Base-by-base conservation (phyloP, 495 filamentous ascomycete genomes). In the Pyrenopolyporus hunteri region DNA sequence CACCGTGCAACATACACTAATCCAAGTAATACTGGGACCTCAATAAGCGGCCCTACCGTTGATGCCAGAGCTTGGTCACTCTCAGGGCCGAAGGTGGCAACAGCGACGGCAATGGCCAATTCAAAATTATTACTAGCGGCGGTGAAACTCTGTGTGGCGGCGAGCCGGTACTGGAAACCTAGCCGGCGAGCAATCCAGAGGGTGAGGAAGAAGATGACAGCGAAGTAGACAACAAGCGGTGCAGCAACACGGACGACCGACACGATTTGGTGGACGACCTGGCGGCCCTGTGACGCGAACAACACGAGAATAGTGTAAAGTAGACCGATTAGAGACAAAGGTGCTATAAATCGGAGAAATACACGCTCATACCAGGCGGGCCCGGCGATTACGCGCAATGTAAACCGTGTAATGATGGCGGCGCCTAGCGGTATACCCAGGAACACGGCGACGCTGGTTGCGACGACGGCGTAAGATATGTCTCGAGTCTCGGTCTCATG, bases 121-220 rank as follows among this genome's bases (percentile, higher is more conserved):
- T 97, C 93, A 66, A 97, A 96, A 66, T 96, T 97, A 61, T 97
- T 97, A 70, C 92, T 96, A 2, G 93, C 93, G 4, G 93, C 93
- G 0, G 93, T 97, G 63, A 97, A 94, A 65, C 90, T 90, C 76
- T 97, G 93, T 8, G 93, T 96, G 8, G 83, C 81, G 1, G 83
- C 82, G 2, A 92, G 66, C 39, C 74, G 76, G 67, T 97, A 97
- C 0, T 85, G 84, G 64, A 93, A 93, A 0, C 90, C 89, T n/a
- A 83, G 61, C 26, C 71, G 76, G 45, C 82, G 73, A 4, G 83
- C 75, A 6, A 83, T 74, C 9, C 77, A 67, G 7, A 96, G 74
- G 0, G 90, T 93, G 1, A 78, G 20, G 47, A 84, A 81, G 76
- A 96, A 96, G 52, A 93, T 84, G 43, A 90, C 64, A 3, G 75